Conservation (phyloP, 768 basidiomycete species). For the Coprinopsis strossmayeri region DNA sequence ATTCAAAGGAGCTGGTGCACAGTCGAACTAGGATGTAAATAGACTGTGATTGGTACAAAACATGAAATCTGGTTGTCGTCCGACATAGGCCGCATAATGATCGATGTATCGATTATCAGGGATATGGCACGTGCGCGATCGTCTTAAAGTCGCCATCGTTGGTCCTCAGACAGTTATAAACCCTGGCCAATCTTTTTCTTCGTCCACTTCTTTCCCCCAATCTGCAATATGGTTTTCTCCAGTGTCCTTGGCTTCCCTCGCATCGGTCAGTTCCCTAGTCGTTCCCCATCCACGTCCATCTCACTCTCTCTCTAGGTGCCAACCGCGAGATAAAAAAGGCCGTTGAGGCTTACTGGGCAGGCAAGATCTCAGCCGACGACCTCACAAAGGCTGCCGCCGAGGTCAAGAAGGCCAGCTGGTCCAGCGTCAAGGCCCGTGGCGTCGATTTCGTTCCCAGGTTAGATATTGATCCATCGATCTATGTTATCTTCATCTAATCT, state of each 20-base stretch:
- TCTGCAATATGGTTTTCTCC: constrained; percentile 61
- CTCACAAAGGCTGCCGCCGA: constrained; percentile 84
- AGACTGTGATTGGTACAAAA: constrained; percentile 8
- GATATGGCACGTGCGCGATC: constrained; percentile 28
- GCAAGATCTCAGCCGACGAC: constrained; percentile 82
- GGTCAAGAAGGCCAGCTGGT: constrained; percentile 87
- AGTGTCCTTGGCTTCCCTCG: constrained; percentile 92
- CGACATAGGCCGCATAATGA: constrained; percentile 7
- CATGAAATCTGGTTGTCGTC: constrained; percentile 4
- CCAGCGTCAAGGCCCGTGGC: constrained; percentile 71
- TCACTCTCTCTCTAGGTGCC: constrained; percentile 47
- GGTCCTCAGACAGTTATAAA: constrained; percentile 14
- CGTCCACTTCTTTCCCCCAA: constrained; percentile 21
- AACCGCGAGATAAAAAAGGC: constrained; percentile 97
- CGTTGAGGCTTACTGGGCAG: constrained; percentile 97
- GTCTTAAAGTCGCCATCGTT: constrained; percentile 23
- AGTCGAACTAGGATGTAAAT: not conserved
- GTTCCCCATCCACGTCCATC: constrained; percentile 3
- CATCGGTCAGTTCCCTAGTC: constrained; percentile 49
- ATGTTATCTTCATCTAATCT: constrained; percentile 12
- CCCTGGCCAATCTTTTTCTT: constrained; percentile 12
- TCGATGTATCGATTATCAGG: constrained; percentile 23
- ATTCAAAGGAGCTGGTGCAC: constrained; percentile 25
- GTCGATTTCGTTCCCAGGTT: constrained; percentile 93
- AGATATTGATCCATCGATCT: constrained; percentile 19